Conservation (phyloP, 2,329 filamentous ascomycete genomes). For the Talaromyces sp. region DNA sequence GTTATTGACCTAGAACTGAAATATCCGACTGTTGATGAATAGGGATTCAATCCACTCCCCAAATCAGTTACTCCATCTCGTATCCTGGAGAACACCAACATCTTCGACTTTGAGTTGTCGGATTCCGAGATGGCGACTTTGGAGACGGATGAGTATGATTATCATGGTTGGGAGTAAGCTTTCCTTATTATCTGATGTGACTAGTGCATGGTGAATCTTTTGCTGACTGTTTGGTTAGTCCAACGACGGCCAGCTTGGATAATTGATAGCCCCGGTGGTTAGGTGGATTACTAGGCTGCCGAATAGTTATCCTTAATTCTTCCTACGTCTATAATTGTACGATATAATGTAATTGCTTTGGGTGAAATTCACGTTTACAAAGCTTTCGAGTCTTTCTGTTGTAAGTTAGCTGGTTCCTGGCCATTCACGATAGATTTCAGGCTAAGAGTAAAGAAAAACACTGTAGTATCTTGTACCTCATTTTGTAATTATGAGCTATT, state of each 20-base stretch:
- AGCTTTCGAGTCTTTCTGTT: too few species aligned
- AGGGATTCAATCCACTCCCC: conserved; percentile 59
- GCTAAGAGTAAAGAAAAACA: too few species aligned
- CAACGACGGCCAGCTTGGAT: background rate
- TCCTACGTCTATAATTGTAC: too few species aligned
- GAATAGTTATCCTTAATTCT: too few species aligned
- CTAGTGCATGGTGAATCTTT: background rate
- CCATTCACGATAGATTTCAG: too few species aligned
- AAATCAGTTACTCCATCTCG: conserved; percentile 57
- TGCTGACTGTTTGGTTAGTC: background rate
- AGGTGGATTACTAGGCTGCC: too few species aligned
- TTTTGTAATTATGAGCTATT: too few species aligned
- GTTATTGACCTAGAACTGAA: too few species aligned
- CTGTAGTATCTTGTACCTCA: too few species aligned
- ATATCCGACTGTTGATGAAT: background rate
- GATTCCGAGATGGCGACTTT: conserved; percentile 55
- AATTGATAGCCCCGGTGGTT: background rate
- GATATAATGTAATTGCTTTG: too few species aligned
- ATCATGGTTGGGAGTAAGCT: background rate
- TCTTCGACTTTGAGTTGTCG: conserved; percentile 58
- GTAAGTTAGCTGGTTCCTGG: too few species aligned
- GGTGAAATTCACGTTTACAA: too few species aligned
- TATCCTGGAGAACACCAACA: conserved; percentile 56
- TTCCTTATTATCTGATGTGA: background rate
- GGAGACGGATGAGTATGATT: conserved; percentile 48